phyloP scores from a whole-genome alignment of 2,329 filamentous ascomycete species.

The Hypoxylon sp. region DNA sequence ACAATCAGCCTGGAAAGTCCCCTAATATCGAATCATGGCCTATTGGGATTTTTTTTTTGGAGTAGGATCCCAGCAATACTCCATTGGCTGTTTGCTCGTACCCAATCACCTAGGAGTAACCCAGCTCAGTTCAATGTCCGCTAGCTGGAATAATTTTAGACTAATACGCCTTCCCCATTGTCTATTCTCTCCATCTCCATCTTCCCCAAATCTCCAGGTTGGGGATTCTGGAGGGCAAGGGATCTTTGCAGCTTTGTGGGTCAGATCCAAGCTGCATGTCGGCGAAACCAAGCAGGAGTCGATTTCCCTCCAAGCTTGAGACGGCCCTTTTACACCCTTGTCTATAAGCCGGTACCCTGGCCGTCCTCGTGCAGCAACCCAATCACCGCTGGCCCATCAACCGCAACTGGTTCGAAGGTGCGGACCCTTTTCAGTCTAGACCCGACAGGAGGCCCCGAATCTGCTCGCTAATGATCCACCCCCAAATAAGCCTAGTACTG shows the following conservation, averaged over 20 bases:
- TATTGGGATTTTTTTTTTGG: slow-evolving; percentile 17
- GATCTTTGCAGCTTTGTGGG: slow-evolving; percentile 46
- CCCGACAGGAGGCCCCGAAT: slow-evolving; percentile 47
- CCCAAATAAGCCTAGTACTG: slow-evolving; percentile 36
- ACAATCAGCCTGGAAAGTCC: slow-evolving; percentile 19
- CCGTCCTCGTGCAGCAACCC: slow-evolving; percentile 45
- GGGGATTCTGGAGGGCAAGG: slow-evolving; percentile 37
- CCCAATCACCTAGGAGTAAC: slow-evolving; percentile 8
- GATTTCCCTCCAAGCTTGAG: slow-evolving; percentile 45
- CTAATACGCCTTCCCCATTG: slow-evolving; percentile 31
- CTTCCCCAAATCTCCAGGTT: slow-evolving; percentile 48
- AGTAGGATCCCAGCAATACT: slow-evolving; percentile 19
- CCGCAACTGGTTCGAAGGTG: slow-evolving; percentile 41
- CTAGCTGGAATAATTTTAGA: slow-evolving; percentile 9
- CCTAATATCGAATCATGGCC: slow-evolving; percentile 19
- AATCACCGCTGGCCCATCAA: slow-evolving; percentile 47
- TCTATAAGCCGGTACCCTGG: slow-evolving; percentile 48
- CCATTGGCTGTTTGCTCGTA: slow-evolving; percentile 18
- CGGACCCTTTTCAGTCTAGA: slow-evolving; percentile 48
- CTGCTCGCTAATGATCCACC: slow-evolving; percentile 38
- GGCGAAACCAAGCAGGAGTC: slow-evolving; percentile 51
- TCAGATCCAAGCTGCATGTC: slow-evolving; percentile 46
- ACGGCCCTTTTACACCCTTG: slow-evolving; percentile 53
- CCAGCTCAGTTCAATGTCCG: background rate
- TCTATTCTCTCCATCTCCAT: slow-evolving; percentile 34